These are phyloP conservation scores for Chlorella sorokiniana DNA, from an alignment of 139 green algal genomes.

Conservation along the genomic window DNA sequence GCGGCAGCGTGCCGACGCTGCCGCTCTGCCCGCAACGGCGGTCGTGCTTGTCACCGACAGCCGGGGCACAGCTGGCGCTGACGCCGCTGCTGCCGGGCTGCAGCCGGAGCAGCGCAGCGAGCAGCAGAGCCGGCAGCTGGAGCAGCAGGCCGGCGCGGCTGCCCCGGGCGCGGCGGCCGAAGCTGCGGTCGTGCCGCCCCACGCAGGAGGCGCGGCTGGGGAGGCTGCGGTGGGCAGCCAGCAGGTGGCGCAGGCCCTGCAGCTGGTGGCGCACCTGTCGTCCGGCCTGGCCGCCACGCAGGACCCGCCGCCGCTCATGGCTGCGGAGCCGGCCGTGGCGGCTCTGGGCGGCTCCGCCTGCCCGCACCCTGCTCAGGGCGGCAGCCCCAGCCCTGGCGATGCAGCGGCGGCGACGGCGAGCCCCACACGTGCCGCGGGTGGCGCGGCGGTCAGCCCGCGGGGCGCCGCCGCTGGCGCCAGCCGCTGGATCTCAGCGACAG, in stretches of 20 bases:
- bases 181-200: neutral
- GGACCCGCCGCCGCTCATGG: neutral
- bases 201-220: neutral
- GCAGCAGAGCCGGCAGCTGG: neutral
- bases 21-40: neutral
- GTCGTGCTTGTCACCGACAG: neutral
- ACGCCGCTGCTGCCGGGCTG: neutral
- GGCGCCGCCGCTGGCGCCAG: slow-evolving; percentile 16
- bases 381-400: neutral
- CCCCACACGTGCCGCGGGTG: neutral
- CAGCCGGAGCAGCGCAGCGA: neutral
- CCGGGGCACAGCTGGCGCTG: neutral
- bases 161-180: neutral
- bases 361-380: neutral
- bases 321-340: neutral
- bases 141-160: neutral
- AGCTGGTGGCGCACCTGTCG: neutral
- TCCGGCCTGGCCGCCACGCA: slow-evolving; percentile 16
- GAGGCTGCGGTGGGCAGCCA: neutral
- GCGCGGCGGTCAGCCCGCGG: neutral
- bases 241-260: neutral
- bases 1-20: neutral
- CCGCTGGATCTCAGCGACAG: neutral
- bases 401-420: neutral
- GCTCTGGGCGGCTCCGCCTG: too few species aligned